A percentile compares a stretch with the other conserved stretches of the same genome.
These are phyloP conservation scores for Suhomyces bolitotheri DNA, from an alignment of 1,139 yeast genomes.

Conservation along the genomic window DNA sequence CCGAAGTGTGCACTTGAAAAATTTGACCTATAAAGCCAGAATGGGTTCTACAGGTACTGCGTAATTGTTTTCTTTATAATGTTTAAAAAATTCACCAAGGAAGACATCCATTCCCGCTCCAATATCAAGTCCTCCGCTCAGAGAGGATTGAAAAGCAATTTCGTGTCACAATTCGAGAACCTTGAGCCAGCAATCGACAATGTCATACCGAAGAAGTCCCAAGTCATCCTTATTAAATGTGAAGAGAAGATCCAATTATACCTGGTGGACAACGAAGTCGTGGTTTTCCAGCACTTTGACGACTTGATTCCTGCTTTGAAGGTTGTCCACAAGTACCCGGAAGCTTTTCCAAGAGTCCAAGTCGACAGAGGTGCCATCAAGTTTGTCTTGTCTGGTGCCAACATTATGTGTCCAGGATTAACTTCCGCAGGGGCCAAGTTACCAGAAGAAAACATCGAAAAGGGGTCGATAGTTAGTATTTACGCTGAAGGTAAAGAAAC, in stretches of 20 bases:
- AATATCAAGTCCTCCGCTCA: conserved; percentile 92
- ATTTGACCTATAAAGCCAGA: conserved; percentile 1
- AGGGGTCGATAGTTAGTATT: conserved; percentile 72
- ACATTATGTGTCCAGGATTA: conserved; percentile 96
- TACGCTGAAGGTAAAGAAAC: conserved; percentile 92
- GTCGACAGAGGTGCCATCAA: conserved; percentile 97
- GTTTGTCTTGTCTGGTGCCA: conserved; percentile 91
- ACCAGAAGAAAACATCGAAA: conserved; percentile 68
- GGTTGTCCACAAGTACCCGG: conserved; percentile 80
- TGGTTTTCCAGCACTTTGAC: conserved; percentile 81
- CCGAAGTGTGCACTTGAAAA: conserved; percentile 4
- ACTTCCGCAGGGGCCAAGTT: conserved; percentile 86
- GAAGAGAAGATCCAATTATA: conserved; percentile 86
- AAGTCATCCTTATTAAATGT: conserved; percentile 78
- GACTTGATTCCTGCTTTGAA: conserved; percentile 78
- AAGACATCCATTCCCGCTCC: conserved; percentile 86
- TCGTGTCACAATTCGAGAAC: conserved; percentile 69
- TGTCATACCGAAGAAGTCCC: conserved; percentile 89
- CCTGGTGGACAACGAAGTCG: conserved; percentile 69
- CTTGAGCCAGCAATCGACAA: conserved; percentile 77
- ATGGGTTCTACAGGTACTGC: too few species aligned
- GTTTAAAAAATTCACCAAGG: conserved; percentile 76
- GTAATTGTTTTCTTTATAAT: conserved; percentile 23
- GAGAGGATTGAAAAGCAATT: conserved; percentile 73
- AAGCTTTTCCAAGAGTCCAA: conserved; percentile 78